Percentiles rank a stretch among this genome's conserved stretches.
These are phyloP conservation scores for Leishmania arabica DNA, from an alignment of 208 protist species.

Conservation along the genomic window DNA sequence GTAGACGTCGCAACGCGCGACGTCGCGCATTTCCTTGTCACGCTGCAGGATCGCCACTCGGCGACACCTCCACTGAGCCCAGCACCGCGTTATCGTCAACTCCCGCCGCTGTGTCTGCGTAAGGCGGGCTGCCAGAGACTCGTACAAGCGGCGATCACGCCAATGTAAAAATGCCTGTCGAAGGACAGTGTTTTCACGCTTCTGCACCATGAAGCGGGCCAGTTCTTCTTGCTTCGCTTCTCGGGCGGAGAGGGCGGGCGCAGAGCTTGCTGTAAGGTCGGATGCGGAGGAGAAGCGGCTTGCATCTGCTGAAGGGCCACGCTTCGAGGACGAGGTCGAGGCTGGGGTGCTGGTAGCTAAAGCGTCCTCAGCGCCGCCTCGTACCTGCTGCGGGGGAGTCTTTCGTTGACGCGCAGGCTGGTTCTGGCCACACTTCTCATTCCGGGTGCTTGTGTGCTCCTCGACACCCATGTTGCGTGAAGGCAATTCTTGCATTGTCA, in stretches of 20 bases:
- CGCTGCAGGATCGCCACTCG: neutral
- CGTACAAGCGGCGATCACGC: constrained; percentile 43
- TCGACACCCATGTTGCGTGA: neutral
- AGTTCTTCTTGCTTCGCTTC: constrained; percentile 2
- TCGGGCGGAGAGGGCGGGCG: neutral
- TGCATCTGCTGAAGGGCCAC: neutral
- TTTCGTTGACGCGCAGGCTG: neutral
- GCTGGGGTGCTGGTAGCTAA: neutral
- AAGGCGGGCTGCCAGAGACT: constrained; percentile 30
- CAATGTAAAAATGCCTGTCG: constrained; percentile 31
- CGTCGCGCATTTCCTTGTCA: constrained; percentile 18
- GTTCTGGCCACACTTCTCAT: neutral
- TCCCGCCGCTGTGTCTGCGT: constrained; percentile 7
- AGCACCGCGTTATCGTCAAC: constrained; percentile 9
- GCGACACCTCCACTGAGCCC: constrained; percentile 33
- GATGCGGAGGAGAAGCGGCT: neutral
- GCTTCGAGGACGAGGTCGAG: neutral
- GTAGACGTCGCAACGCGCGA: constrained; percentile 30
- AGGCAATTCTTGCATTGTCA: neutral
- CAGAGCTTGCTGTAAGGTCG: neutral
- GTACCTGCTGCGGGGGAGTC: neutral
- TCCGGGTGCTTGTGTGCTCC: neutral
- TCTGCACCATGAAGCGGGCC: neutral
- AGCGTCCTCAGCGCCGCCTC: neutral
- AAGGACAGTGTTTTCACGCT: neutral